Percentiles rank a stretch among this genome's conserved stretches.
Evolutionary conservation across 148 eudicot genomes (phyloP).

Genomic region (Rhododendron williamsianum): DNA sequence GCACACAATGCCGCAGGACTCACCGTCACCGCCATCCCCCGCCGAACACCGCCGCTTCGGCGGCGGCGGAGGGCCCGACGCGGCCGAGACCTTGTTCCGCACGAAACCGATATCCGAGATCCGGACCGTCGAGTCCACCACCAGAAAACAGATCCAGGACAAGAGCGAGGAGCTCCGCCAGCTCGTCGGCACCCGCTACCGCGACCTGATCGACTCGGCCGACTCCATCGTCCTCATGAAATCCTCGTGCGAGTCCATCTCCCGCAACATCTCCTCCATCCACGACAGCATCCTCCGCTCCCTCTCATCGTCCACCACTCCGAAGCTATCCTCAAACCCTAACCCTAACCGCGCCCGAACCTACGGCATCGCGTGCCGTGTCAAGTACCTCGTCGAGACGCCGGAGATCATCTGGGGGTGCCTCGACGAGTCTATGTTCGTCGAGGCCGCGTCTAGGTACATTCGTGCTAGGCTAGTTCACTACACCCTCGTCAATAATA

Average conservation of each 20-base stretch:
- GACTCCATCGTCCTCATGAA: conserved; percentile 83
- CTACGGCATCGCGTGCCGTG: conserved; percentile 77
- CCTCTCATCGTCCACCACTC: conserved; percentile 30
- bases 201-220: conserved; percentile 90
- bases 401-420: conserved; percentile 98
- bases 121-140: conserved; percentile 40
- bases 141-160: conserved; percentile 75
- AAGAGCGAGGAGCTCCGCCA: conserved; percentile 91
- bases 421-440: conserved; percentile 82
- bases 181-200: conserved; percentile 72
- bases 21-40: conserved; percentile 12
- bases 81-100: conserved; percentile 34
- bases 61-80: conserved; percentile 11
- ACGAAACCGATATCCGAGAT: conserved; percentile 40
- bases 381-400: conserved; percentile 93
- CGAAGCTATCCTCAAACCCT: conserved; percentile 21
- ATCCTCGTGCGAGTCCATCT: conserved; percentile 68
- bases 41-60: conserved; percentile 3
- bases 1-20: conserved; percentile 39
- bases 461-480: conserved; percentile 74
- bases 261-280: conserved; percentile 47
- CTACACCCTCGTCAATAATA: conserved; percentile 30
- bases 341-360: conserved; percentile 43
- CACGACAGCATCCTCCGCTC: conserved; percentile 22
- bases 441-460: conserved; percentile 72